phyloP scores from a whole-genome alignment of 2,329 filamentous ascomycete species.

The Monilinia aucupariae region DNA sequence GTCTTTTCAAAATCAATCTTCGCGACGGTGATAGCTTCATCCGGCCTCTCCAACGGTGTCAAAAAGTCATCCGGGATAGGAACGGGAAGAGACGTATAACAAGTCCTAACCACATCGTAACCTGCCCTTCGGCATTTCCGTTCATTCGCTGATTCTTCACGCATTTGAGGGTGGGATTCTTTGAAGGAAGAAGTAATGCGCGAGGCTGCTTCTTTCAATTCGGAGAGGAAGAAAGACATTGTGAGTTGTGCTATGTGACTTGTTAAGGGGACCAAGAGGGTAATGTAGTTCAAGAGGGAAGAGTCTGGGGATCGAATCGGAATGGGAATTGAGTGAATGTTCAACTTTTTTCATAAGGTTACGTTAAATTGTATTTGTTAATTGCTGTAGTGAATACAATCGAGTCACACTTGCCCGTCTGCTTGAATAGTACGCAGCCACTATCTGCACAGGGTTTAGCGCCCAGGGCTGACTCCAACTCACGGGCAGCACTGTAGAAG shows the following conservation, averaged over 20 bases:
- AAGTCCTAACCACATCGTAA: constrained; percentile 18
- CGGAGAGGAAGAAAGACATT: constrained; percentile 2
- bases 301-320: neutral
- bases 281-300: neutral
- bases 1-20: constrained; percentile 51
- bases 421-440: neutral
- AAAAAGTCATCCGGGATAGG: constrained; percentile 45
- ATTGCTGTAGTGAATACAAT: neutral
- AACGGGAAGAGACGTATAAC: constrained; percentile 38
- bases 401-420: neutral
- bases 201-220: neutral
- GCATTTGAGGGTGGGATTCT: neutral
- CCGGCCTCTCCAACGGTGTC: constrained; percentile 40
- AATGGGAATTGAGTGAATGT: neutral
- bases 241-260: neutral
- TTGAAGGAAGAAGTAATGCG: neutral
- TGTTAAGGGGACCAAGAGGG: neutral
- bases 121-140: neutral
- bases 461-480: constrained; percentile 6
- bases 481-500: neutral
- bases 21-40: constrained; percentile 33
- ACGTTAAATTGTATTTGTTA: neutral
- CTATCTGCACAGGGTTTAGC: constrained; percentile 6
- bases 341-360: neutral
- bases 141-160: neutral